phyloP scores from a whole-genome alignment of 2,329 filamentous ascomycete species.

The Fusarium siculi region DNA sequence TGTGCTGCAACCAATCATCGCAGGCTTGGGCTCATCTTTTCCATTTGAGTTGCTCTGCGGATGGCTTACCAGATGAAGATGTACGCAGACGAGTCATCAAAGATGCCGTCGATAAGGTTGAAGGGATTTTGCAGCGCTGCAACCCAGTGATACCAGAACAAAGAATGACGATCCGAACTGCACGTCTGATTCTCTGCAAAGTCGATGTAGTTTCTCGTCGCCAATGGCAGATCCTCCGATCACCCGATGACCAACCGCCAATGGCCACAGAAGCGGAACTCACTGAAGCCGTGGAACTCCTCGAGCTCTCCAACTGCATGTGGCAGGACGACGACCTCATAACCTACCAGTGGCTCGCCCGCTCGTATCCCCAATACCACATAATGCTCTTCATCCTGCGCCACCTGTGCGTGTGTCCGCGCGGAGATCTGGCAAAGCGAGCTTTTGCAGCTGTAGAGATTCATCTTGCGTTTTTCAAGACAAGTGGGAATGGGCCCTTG shows the following conservation, averaged over 20 bases:
- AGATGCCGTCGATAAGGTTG: not conserved
- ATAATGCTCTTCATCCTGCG: slow-evolving; percentile 57
- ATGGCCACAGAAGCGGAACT: slow-evolving; percentile 49
- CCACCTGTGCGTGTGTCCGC: slow-evolving; percentile 54
- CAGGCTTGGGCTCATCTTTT: slow-evolving; percentile 39
- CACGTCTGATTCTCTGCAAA: slow-evolving; percentile 48
- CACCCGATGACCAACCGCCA: slow-evolving; percentile 26
- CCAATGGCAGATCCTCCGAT: slow-evolving; percentile 45
- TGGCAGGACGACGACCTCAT: slow-evolving; percentile 52
- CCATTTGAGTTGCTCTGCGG: slow-evolving; percentile 31
- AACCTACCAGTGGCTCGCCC: slow-evolving; percentile 51
- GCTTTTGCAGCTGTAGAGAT: slow-evolving; percentile 47
- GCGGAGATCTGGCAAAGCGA: slow-evolving; percentile 42
- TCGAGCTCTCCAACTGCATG: slow-evolving; percentile 47
- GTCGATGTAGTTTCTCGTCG: slow-evolving; percentile 62
- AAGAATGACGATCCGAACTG: slow-evolving; percentile 44
- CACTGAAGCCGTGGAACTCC: slow-evolving; percentile 45
- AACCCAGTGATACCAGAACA: slow-evolving; percentile 63
- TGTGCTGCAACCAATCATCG: slow-evolving; percentile 64
- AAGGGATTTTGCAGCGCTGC: slow-evolving; percentile 48
- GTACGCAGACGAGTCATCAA: slow-evolving; percentile 54
- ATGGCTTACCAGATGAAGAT: slow-evolving; percentile 37
- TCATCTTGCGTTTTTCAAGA: slow-evolving; percentile 14
- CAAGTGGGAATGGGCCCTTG: not conserved
- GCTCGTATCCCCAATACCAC: slow-evolving; percentile 56